Evolutionary conservation across 441 rosid species (phyloP).

Genomic region (Melastoma candidum): DNA sequence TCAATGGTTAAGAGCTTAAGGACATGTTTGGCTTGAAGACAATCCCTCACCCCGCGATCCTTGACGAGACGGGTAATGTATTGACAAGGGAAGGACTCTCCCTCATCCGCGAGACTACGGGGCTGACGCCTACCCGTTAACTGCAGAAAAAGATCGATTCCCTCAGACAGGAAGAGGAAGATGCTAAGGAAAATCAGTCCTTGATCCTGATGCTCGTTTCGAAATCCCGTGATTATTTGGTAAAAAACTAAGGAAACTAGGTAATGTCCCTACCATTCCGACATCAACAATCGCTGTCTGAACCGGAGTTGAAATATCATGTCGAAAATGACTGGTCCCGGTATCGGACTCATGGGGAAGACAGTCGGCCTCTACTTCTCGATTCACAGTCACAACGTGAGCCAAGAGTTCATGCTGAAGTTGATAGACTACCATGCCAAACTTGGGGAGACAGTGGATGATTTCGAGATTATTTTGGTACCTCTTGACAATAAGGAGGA

Average conservation of each 20-base stretch:
- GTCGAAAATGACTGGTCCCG: constrained; percentile 2
- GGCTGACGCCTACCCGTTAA: constrained; percentile 31
- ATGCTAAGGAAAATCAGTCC: constrained; percentile 12
- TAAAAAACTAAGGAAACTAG: constrained; percentile 5
- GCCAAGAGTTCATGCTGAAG: constrained; percentile 1
- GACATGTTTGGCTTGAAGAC: too few species aligned
- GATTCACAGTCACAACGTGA: neutral
- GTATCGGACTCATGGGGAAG: constrained; percentile 10
- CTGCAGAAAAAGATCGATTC: constrained; percentile 12
- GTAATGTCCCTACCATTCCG: neutral
- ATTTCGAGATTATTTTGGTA: constrained; percentile 4
- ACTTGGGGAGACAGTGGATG: constrained; percentile 1
- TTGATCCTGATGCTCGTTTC: constrained; percentile 8
- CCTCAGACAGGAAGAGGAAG: constrained; percentile 20
- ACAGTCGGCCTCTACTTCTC: constrained; percentile 12
- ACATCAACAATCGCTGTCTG: too few species aligned
- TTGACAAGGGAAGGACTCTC: neutral
- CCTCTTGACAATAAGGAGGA: too few species aligned
- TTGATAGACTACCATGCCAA: neutral
- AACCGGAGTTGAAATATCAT: too few species aligned
- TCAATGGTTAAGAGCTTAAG: too few species aligned
- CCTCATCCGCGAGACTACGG: constrained; percentile 8
- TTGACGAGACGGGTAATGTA: too few species aligned
- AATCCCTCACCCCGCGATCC: too few species aligned
- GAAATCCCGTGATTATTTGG: constrained; percentile 5